These are phyloP conservation scores for Sodiomyces alkalinus DNA, from an alignment of 2,329 filamentous ascomycete species.

Conservation along the genomic window DNA sequence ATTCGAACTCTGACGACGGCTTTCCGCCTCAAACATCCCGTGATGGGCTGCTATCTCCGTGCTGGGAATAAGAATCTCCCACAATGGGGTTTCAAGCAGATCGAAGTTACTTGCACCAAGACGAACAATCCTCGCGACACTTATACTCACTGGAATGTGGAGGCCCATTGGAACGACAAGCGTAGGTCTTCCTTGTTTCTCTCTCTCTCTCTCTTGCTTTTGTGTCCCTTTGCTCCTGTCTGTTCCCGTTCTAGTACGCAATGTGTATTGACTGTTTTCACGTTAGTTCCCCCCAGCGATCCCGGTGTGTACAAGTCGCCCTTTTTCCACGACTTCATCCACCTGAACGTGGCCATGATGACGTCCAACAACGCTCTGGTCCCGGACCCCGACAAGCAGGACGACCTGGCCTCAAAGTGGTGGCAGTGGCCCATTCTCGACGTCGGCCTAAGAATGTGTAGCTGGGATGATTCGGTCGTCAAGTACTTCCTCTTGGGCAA, in stretches of 20 bases:
- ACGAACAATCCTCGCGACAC: slow-evolving; percentile 82
- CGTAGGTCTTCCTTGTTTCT: slow-evolving; percentile 32
- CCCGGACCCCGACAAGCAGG: slow-evolving; percentile 96
- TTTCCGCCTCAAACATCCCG: slow-evolving; percentile 73
- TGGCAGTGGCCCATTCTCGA: slow-evolving; percentile 98
- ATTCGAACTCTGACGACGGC: slow-evolving; percentile 85
- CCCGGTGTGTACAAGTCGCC: slow-evolving; percentile 90
- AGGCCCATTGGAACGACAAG: slow-evolving; percentile 87
- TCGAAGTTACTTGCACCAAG: slow-evolving; percentile 91
- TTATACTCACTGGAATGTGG: slow-evolving; percentile 98
- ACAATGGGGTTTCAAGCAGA: slow-evolving; percentile 99
- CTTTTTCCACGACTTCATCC: slow-evolving; percentile 94
- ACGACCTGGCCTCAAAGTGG: slow-evolving; percentile 88
- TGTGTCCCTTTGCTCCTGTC: slow-evolving; percentile 15
- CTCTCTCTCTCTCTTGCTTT: slow-evolving; percentile 13
- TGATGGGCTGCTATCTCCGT: slow-evolving; percentile 81
- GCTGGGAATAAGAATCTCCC: slow-evolving; percentile 93
- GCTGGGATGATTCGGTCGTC: slow-evolving; percentile 88
- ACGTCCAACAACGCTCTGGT: slow-evolving; percentile 98
- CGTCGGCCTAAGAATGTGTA: slow-evolving; percentile 95
- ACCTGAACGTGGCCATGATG: slow-evolving; percentile 99
- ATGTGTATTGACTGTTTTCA: too few relatives aligned
- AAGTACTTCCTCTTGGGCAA: slow-evolving; percentile 99
- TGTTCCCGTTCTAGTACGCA: too few relatives aligned
- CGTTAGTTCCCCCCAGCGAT: slow-evolving; percentile 81